Evolutionary conservation across 23 red algal species (phyloP), one percentile per base, ranked within the genome.

Genomic region (Cyanidiococcus yangmingshanensis): DNA sequence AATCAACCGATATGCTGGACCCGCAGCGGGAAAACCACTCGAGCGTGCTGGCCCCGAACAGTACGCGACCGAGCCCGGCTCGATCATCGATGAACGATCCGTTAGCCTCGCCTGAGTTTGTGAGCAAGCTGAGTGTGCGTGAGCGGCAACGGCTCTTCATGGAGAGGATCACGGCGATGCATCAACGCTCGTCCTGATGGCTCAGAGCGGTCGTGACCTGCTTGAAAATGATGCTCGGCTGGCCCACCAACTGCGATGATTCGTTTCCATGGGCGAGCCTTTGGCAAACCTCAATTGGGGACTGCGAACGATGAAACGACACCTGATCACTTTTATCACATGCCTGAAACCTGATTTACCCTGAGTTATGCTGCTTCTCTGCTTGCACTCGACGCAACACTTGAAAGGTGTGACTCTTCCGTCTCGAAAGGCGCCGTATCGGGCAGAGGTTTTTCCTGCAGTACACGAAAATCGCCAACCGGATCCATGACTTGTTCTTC

Each of bases 61-160:
- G 45, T 21, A 54, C 12, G 12, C 12, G 45, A 54, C 12, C 45
- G 45, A 54, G 45, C 45, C 45, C 45, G 7, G 45, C 12, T 54
- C 45, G 45, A 21, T 54, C 45, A 7, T 21, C 12, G 21, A 21
- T 7, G 12, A 54, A 54, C 45, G 45, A 54, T 54, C 45, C 45
- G 45, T 54, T 54, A 21, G 45, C 45, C 45, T 54, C 45, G 45
- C 45, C 45, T 54, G 45, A 54, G 45, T 21, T 54, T 21, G 45
- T 54, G 45, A 54, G 45, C 45, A 54, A 54, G 45, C 45, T 54
- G 45, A 54, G 45, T 21, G 45, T 54, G 21, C 45, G 45, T 21
- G 45, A 54, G 45, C 45, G 45, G 21, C 45, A 54, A 54, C 45
- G 45, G 45, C 45, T 54, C 45, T 54, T 54, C 45, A 54, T 54